These are phyloP conservation scores for Linnemannia hyalina DNA, from an alignment of 192 early-diverging fungal genomes.

Conservation along the genomic window DNA sequence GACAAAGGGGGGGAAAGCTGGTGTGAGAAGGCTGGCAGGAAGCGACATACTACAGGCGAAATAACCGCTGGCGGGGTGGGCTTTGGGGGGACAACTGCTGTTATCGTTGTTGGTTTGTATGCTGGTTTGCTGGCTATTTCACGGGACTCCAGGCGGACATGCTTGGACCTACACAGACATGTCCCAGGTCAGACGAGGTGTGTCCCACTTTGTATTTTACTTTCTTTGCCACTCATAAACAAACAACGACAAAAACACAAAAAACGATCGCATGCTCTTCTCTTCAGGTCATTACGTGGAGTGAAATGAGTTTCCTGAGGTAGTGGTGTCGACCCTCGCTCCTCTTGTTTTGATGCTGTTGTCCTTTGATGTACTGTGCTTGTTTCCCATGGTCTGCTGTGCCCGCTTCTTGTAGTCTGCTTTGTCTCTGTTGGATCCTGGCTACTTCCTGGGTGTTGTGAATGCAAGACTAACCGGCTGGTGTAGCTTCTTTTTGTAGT, in stretches of 20 bases:
- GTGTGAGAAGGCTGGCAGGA: background rate
- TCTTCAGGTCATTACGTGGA: conserved; percentile 25
- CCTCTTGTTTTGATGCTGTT: conserved; percentile 36
- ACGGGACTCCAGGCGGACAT: conserved; percentile 9
- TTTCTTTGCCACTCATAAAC: background rate
- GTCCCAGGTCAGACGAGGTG: conserved; percentile 14
- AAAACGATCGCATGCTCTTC: background rate
- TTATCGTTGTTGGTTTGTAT: conserved; percentile 18
- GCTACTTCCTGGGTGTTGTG: background rate
- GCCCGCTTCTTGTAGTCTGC: background rate
- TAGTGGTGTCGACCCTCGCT: conserved; percentile 38
- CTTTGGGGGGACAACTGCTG: background rate
- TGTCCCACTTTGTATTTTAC: background rate
- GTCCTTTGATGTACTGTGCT: conserved; percentile 35
- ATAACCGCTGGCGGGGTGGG: background rate
- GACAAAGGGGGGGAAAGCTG: background rate
- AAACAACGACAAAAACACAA: conserved; percentile 9
- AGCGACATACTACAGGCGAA: background rate
- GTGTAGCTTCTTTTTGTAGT: background rate
- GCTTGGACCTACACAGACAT: conserved; percentile 32
- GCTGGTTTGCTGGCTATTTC: conserved; percentile 2
- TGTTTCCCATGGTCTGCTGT: conserved; percentile 40
- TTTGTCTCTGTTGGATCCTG: background rate
- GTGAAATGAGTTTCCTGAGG: conserved; percentile 24
- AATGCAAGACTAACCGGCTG: background rate